These are phyloP conservation scores for Claviceps capensis DNA, from an alignment of 2,329 filamentous ascomycete species.

Conservation along the genomic window DNA sequence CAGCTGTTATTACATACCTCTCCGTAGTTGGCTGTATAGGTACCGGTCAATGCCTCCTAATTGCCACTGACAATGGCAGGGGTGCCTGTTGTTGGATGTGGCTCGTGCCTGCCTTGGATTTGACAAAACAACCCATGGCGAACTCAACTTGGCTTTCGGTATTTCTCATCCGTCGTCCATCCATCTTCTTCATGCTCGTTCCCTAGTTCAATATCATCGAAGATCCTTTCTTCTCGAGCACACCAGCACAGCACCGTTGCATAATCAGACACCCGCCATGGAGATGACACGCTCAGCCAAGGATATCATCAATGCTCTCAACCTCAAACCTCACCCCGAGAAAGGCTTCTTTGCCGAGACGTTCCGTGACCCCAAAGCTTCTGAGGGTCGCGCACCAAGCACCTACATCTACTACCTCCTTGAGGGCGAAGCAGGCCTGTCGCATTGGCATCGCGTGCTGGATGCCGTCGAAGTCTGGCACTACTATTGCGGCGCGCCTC, in stretches of 20 bases:
- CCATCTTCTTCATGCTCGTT: neutral
- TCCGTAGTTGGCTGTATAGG: neutral
- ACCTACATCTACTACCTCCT: constrained; percentile 41
- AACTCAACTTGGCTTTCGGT: neutral
- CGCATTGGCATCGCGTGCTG: constrained; percentile 34
- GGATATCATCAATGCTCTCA: constrained; percentile 28
- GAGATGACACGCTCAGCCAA: constrained; percentile 17
- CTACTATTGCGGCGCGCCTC: constrained; percentile 37
- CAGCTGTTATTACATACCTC: neutral
- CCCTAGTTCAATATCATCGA: neutral
- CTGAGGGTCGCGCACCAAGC: constrained; percentile 26
- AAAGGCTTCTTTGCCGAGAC: constrained; percentile 36
- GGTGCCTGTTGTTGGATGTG: neutral
- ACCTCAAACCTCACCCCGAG: constrained; percentile 30
- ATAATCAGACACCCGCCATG: neutral
- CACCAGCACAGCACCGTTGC: neutral
- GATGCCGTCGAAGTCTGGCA: constrained; percentile 39
- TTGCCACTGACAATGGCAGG: neutral
- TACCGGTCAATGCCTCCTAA: neutral
- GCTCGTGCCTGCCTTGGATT: neutral
- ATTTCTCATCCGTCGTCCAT: neutral
- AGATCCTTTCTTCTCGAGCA: neutral
- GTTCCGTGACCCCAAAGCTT: constrained; percentile 24
- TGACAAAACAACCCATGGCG: neutral
- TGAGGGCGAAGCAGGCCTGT: constrained; percentile 26